Percentiles rank a stretch among this genome's conserved stretches.
phyloP scores from a whole-genome alignment of 2,329 filamentous ascomycete genomes.

The Colletotrichum godetiae region DNA sequence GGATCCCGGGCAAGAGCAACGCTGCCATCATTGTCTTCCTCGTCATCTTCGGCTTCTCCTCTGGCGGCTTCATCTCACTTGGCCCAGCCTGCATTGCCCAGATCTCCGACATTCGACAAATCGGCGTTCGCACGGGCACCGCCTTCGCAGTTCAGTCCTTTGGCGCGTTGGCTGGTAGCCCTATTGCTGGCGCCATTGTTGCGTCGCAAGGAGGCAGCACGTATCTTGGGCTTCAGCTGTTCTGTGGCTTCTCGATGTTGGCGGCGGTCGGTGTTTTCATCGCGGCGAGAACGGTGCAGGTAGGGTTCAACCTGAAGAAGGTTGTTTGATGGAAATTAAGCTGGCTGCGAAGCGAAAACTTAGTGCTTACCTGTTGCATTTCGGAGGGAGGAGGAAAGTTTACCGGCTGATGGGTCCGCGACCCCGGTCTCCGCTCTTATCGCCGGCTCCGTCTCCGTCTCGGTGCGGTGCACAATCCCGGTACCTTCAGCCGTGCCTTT shows the following conservation, averaged over 20 bases:
- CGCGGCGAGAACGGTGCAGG: slow-evolving; percentile 47
- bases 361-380: too few species aligned
- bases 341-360: background rate
- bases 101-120: slow-evolving; percentile 75
- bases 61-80: slow-evolving; percentile 74
- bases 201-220: slow-evolving; percentile 58
- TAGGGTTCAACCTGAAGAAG: slow-evolving; percentile 48
- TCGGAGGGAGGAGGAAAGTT: too few species aligned
- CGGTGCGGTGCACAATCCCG: too few species aligned
- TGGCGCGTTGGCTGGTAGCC: slow-evolving; percentile 74
- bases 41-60: slow-evolving; percentile 76
- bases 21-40: slow-evolving; percentile 72
- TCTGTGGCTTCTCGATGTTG: slow-evolving; percentile 66
- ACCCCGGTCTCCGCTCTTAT: background rate
- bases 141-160: slow-evolving; percentile 72
- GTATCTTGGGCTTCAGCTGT: slow-evolving; percentile 72
- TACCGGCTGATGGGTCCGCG: too few species aligned
- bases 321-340: slow-evolving; percentile 35
- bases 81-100: slow-evolving; percentile 74
- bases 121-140: slow-evolving; percentile 75
- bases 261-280: slow-evolving; percentile 43
- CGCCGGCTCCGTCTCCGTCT: background rate
- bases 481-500: background rate
- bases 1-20: slow-evolving; percentile 61
- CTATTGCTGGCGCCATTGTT: slow-evolving; percentile 74